These are phyloP conservation scores for Arachnomyces sp. DNA, from an alignment of 2,329 filamentous ascomycete genomes.

Conservation along the genomic window DNA sequence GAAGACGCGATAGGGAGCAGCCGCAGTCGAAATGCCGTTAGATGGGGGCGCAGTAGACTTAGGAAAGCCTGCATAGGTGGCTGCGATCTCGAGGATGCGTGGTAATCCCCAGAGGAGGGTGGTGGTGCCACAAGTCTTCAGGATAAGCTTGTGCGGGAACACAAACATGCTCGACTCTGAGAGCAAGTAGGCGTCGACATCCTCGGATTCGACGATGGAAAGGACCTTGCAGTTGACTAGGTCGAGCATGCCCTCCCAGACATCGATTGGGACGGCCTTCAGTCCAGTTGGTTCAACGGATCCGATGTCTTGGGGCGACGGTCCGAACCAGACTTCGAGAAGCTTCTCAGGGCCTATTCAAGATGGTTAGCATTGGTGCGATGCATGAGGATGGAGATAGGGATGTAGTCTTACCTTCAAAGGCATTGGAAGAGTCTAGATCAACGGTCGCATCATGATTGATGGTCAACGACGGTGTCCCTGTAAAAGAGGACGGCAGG, in stretches of 20 bases:
- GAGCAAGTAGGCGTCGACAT: conserved; percentile 90
- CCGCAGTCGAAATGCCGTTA: conserved; percentile 62
- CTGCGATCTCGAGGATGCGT: conserved; percentile 86
- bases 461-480: conserved; percentile 86
- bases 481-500: conserved; percentile 66
- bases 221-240: conserved; percentile 98
- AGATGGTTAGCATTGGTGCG: conserved; percentile 18
- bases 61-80: conserved; percentile 79
- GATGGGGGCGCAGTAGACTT: conserved; percentile 61
- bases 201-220: conserved; percentile 84
- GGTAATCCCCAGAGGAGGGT: conserved; percentile 84
- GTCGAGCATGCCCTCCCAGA: conserved; percentile 95
- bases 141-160: conserved; percentile 97
- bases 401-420: conserved; percentile 62
- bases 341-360: conserved; percentile 80
- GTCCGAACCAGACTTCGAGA: conserved; percentile 94
- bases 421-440: conserved; percentile 90
- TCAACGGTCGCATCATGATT: conserved; percentile 90
- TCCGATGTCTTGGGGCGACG: conserved; percentile 62
- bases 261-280: conserved; percentile 73
- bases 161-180: conserved; percentile 99
- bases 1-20: conserved; percentile 90
- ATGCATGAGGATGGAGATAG: background rate
- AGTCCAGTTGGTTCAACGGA: conserved; percentile 66
- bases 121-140: conserved; percentile 97